A percentile compares a stretch with the other conserved stretches of the same genome.
Evolutionary conservation across 495 filamentous ascomycete genomes (phyloP).

Genomic region (Diplogelasinospora grovesii): DNA sequence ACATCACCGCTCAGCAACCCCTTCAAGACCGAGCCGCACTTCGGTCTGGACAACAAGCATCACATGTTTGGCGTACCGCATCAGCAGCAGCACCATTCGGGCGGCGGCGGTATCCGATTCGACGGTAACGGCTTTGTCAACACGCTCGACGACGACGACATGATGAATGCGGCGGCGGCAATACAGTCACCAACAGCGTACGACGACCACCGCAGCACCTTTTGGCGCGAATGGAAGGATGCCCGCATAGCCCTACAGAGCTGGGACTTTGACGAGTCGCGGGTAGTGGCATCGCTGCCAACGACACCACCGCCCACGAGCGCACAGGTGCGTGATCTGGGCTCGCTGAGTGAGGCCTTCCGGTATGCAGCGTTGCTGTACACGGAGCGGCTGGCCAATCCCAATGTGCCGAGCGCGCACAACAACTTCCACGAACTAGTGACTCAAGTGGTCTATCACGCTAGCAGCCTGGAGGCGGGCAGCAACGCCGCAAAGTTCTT

Average conservation of each 20-base stretch:
- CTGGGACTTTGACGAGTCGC: conserved; percentile 64
- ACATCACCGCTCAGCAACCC: conserved; percentile 36
- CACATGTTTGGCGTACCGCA: conserved; percentile 17
- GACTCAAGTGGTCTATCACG: conserved; percentile 70
- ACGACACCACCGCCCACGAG: conserved; percentile 26
- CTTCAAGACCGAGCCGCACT: conserved; percentile 40
- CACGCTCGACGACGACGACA: conserved; percentile 42
- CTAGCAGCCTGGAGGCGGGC: conserved; percentile 63
- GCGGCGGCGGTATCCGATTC: conserved; percentile 38
- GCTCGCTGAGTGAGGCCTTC: conserved; percentile 78
- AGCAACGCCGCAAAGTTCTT: conserved; percentile 73
- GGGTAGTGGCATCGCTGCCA: conserved; percentile 23
- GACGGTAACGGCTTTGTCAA: conserved; percentile 58
- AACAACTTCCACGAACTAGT: conserved; percentile 81
- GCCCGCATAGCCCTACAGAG: conserved; percentile 68
- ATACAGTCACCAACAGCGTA: conserved; percentile 31
- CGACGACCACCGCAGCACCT: conserved; percentile 52
- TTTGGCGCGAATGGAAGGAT: conserved; percentile 84
- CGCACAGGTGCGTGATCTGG: conserved; percentile 43
- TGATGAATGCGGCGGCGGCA: conserved; percentile 18
- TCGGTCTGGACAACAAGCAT: conserved; percentile 12
- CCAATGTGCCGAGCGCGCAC: conserved; percentile 64
- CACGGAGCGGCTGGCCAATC: conserved; percentile 79
- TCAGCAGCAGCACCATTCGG: too few relatives aligned
- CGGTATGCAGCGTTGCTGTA: conserved; percentile 85